Evolutionary conservation across 345 rosid species (phyloP).

Genomic region (Anastatica hierochuntica): DNA sequence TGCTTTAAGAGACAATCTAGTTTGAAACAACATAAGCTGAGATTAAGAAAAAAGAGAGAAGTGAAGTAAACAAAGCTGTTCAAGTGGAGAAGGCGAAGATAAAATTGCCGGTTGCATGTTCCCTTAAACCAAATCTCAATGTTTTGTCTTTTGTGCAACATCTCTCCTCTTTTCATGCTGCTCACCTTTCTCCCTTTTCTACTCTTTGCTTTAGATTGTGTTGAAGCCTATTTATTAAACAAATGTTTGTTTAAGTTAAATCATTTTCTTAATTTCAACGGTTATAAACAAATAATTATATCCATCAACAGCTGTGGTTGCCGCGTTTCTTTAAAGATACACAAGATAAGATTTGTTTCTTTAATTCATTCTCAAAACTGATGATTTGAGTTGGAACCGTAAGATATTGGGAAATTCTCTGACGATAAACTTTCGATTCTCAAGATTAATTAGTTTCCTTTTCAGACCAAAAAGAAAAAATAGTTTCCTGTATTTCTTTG

Average conservation of each 20-base stretch:
- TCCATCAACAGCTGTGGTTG: conserved; percentile 7
- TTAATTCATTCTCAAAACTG: not conserved
- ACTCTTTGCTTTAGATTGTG: conserved; percentile 14
- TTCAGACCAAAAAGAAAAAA: too few species aligned
- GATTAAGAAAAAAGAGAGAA: not conserved
- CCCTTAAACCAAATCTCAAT: conserved; percentile 26
- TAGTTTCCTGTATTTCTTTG: too few species aligned
- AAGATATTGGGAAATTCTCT: too few species aligned
- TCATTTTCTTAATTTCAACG: not conserved
- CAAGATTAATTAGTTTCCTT: too few species aligned
- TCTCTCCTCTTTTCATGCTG: conserved; percentile 41
- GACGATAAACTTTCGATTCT: too few species aligned
- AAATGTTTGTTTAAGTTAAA: conserved; percentile 5
- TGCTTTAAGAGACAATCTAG: not conserved
- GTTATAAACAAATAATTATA: not conserved
- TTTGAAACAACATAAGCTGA: not conserved
- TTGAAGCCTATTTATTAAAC: not conserved
- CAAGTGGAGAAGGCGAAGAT: conserved; percentile 22
- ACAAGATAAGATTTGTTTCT: not conserved
- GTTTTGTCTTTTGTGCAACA: conserved; percentile 44
- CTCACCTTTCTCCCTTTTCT: conserved; percentile 38
- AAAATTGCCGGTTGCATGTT: conserved; percentile 37
- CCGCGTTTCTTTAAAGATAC: conserved; percentile 3
- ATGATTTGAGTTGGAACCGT: too few species aligned
- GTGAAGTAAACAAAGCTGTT: not conserved